Conservation (phyloP, 352 stramenopile species). For the Pythium dissotocum region DNA sequence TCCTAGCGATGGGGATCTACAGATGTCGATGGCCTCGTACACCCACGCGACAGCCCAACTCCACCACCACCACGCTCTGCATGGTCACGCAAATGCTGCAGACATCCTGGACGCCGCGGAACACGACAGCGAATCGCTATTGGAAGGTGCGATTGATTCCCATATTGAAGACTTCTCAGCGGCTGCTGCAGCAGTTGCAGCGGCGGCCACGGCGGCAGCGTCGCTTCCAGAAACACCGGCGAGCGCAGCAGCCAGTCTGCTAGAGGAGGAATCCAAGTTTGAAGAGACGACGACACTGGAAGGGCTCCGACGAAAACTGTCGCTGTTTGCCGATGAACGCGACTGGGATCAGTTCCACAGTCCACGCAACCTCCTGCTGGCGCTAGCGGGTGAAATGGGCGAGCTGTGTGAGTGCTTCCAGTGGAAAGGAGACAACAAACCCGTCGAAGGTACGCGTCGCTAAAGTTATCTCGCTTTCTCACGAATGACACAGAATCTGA, state of each 20-base stretch:
- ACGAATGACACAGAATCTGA: not conserved
- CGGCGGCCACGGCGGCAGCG: conserved; percentile 18
- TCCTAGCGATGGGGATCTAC: conserved; percentile 23
- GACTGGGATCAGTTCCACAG: conserved; percentile 48
- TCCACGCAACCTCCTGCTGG: conserved; percentile 93
- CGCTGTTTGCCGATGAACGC: conserved; percentile 35
- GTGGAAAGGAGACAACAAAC: conserved; percentile 90
- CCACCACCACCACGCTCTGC: conserved; percentile 35
- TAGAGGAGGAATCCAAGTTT: conserved; percentile 20
- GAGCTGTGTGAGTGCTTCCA: conserved; percentile 96
- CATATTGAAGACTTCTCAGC: conserved; percentile 47
- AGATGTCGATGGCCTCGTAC: conserved; percentile 19
- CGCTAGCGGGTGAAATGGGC: conserved; percentile 93
- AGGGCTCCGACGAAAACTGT: conserved; percentile 31
- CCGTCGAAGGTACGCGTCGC: conserved; percentile 43
- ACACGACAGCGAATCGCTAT: conserved; percentile 53
- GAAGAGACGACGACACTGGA: conserved; percentile 35
- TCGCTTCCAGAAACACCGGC: conserved; percentile 4
- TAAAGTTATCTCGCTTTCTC: not conserved
- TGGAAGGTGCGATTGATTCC: conserved; percentile 56
- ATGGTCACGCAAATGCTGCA: conserved; percentile 30
- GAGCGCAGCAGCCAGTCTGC: not conserved
- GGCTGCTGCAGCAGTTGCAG: conserved; percentile 29
- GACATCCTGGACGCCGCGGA: conserved; percentile 47
- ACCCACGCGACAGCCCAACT: conserved; percentile 23